Base-by-base conservation (phyloP, 2,329 filamentous ascomycete genomes). In the Claviceps africana region DNA sequence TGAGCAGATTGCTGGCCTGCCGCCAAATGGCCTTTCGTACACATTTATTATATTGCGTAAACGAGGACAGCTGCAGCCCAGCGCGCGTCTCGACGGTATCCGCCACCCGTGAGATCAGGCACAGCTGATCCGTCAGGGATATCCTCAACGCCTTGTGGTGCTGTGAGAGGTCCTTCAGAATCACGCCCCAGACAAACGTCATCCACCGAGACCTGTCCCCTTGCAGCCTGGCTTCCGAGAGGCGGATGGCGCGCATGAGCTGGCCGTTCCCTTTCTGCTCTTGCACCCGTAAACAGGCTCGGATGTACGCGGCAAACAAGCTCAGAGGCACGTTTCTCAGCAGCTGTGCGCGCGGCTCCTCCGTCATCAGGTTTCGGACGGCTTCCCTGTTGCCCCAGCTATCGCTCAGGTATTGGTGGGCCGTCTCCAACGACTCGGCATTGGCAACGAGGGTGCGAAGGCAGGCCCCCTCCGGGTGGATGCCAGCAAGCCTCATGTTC, bases 391-490 rank as follows among this genome's bases (percentile, higher is more conserved):
- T 50, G 30, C 55, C 56, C 2, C 58, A 55, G 55, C 72, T 72
- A 53, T 79, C 74, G 8, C 58, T 58, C 19, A 84, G 64, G 62
- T 79, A 82, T 22, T 61, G 60, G 35, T 76, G 54, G 0, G 73
- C 80, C 10, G 70, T 67, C 10, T 69, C 60, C 11, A 78, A 58
- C 4, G 71, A 73, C 1, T 63, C 59, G 0, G 82, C 75, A 57
- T 79, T 69, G 4, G 69, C 65, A 1, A 88, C 57, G 1, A 88
- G 67, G 19, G 79, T 73, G 3, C 67, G 67, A 8, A 87, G 70
- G 28, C 75, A 78, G 42, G 68, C 63, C 1, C 71, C 72, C 4
- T 67, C 61, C 0, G 81, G 77, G 7, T 62, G 65, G 21, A 83
- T 61, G 1, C 73, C 71, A 2, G 70, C 67, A 1, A 60, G 61